A percentile compares a stretch with the other conserved stretches of the same genome.
These are phyloP conservation scores for Venturia effusa DNA, from an alignment of 2,329 filamentous ascomycete genomes.

Conservation along the genomic window DNA sequence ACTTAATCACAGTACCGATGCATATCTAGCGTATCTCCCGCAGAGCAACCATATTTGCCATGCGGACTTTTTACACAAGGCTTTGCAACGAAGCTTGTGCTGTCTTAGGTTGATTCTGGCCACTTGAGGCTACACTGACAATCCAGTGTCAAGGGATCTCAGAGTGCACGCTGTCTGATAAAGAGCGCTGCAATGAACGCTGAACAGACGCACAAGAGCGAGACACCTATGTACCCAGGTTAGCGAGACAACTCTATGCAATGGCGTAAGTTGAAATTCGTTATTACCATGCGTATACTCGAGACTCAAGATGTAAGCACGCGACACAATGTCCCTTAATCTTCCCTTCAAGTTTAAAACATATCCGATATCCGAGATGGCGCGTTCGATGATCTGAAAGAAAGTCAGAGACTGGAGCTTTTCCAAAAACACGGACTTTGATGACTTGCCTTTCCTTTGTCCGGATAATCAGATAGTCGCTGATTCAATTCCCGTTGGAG, in stretches of 20 bases:
- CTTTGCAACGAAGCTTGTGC: too few species aligned
- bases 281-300: constrained; percentile 8
- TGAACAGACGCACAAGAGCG: neutral
- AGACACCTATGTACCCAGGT: neutral
- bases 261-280: neutral
- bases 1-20: too few species aligned
- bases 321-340: constrained; percentile 3
- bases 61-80: too few species aligned
- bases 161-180: neutral
- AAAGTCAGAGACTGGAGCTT: neutral
- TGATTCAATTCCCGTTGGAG: constrained; percentile 23
- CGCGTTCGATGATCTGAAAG: constrained; percentile 4
- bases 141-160: neutral
- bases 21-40: too few species aligned
- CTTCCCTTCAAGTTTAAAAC: neutral
- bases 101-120: too few species aligned
- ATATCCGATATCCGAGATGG: constrained; percentile 10
- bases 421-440: too few species aligned
- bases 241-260: neutral
- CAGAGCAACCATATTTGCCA: too few species aligned
- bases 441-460: constrained; percentile 17
- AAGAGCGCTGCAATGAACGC: constrained; percentile 1
- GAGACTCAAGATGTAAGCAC: constrained; percentile 6
- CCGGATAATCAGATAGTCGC: constrained; percentile 21
- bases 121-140: too few species aligned